A percentile compares a stretch with the other conserved stretches of the same genome.
phyloP scores from a whole-genome alignment of 352 stramenopile genomes.

The Pythium sukuiense region DNA sequence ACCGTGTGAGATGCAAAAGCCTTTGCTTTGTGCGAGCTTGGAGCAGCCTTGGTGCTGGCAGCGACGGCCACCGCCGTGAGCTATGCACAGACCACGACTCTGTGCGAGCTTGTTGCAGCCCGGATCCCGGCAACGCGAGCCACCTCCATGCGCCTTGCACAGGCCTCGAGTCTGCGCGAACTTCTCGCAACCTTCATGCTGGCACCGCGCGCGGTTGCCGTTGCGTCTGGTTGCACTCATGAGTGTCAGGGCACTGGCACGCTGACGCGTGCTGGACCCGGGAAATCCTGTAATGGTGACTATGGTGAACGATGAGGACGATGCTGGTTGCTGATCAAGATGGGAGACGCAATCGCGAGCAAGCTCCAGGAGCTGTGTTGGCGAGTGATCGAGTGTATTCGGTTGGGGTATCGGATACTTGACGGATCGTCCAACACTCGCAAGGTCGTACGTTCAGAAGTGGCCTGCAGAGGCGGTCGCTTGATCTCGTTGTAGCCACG shows the following conservation, averaged over 20 bases:
- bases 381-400: background rate
- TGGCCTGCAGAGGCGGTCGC: constrained; percentile 1
- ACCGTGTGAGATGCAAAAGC: constrained; percentile 82
- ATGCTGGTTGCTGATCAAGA: constrained; percentile 32
- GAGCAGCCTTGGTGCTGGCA: constrained; percentile 72
- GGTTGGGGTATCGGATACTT: background rate
- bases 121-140: constrained; percentile 72
- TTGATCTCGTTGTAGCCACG: constrained; percentile 13
- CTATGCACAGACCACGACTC: constrained; percentile 74
- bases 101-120: constrained; percentile 83
- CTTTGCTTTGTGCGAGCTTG: constrained; percentile 79
- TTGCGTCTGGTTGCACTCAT: constrained; percentile 44
- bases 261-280: constrained; percentile 8
- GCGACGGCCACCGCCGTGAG: constrained; percentile 69
- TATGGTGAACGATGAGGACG: constrained; percentile 26
- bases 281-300: constrained; percentile 38
- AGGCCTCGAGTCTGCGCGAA: constrained; percentile 80
- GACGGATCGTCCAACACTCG: background rate
- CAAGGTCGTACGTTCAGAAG: background rate
- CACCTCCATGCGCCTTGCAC: constrained; percentile 85
- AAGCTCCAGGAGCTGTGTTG: background rate
- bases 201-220: constrained; percentile 72
- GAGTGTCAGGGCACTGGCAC: background rate
- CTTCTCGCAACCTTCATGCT: constrained; percentile 75
- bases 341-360: constrained; percentile 9